These are phyloP conservation scores for Fusarium heterosporum DNA, from an alignment of 2,329 filamentous ascomycete genomes.

Conservation along the genomic window DNA sequence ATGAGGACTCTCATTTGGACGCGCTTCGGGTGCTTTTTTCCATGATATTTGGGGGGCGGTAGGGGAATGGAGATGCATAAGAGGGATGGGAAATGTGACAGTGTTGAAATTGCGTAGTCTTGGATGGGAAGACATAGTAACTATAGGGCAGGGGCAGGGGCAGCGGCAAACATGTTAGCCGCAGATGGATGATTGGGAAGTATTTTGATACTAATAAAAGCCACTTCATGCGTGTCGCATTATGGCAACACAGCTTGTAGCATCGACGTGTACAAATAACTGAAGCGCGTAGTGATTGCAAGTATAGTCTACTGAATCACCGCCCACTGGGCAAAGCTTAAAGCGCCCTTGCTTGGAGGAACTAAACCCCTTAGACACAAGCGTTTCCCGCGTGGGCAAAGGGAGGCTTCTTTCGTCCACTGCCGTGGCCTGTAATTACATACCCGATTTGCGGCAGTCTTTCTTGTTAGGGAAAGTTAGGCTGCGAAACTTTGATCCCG, in stretches of 20 bases:
- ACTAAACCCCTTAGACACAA: background rate
- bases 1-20: constrained; percentile 13
- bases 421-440: constrained; percentile 1
- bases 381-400: constrained; percentile 17
- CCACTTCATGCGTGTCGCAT: constrained; percentile 21
- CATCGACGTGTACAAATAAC: background rate
- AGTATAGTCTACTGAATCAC: constrained; percentile 10
- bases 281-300: background rate
- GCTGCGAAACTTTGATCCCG: no score
- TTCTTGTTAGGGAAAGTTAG: no score
- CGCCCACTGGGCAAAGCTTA: constrained; percentile 12
- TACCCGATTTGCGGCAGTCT: background rate
- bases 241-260: background rate
- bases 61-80: background rate
- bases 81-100: background rate
- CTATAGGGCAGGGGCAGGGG: constrained; percentile 9
- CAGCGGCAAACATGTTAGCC: constrained; percentile 22
- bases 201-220: constrained; percentile 17
- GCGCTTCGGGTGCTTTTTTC: constrained; percentile 20
- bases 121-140: background rate
- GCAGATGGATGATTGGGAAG: constrained; percentile 25
- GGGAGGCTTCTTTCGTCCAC: background rate
- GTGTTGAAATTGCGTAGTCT: background rate
- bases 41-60: constrained; percentile 10
- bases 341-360: background rate